Conservation (phyloP, 352 stramenopile species). For the Thalassiosira exigua region DNA sequence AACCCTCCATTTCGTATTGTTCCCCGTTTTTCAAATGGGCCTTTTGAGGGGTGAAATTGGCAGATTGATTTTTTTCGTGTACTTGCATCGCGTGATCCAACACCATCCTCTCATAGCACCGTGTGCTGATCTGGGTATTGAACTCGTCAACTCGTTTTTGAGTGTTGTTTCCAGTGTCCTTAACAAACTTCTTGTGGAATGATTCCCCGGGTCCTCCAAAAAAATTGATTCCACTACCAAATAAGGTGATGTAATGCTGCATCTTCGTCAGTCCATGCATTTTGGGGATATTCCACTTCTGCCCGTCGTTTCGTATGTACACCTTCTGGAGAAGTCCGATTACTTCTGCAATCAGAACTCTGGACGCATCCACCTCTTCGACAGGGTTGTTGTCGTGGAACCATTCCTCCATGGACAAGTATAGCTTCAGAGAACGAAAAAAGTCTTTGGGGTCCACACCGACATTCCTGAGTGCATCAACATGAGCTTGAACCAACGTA, state of each 20-base stretch:
- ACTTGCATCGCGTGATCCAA: no score
- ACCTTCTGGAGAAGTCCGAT: background rate
- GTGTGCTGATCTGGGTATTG: background rate
- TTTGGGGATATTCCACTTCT: slow-evolving; percentile 27
- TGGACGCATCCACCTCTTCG: background rate
- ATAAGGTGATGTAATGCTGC: slow-evolving; percentile 1
- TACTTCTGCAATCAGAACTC: background rate
- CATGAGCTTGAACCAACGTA: background rate
- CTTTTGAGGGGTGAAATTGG: no score
- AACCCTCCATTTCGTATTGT: no score
- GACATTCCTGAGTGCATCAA: background rate
- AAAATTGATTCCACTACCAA: slow-evolving; percentile 8
- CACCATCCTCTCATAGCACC: background rate
- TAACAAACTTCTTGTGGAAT: no score
- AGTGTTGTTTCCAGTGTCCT: slow-evolving; percentile 3
- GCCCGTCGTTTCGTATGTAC: slow-evolving; percentile 3
- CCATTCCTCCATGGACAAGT: background rate
- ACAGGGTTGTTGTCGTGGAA: background rate
- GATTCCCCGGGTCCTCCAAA: slow-evolving; percentile 20
- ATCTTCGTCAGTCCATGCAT: slow-evolving; percentile 18
- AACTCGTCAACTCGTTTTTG: background rate
- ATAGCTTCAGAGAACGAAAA: background rate
- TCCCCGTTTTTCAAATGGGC: no score
- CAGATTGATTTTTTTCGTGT: no score
- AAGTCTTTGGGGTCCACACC: background rate